phyloP scores from a whole-genome alignment of 2,329 filamentous ascomycete genomes.

The Exophiala viscosa region DNA sequence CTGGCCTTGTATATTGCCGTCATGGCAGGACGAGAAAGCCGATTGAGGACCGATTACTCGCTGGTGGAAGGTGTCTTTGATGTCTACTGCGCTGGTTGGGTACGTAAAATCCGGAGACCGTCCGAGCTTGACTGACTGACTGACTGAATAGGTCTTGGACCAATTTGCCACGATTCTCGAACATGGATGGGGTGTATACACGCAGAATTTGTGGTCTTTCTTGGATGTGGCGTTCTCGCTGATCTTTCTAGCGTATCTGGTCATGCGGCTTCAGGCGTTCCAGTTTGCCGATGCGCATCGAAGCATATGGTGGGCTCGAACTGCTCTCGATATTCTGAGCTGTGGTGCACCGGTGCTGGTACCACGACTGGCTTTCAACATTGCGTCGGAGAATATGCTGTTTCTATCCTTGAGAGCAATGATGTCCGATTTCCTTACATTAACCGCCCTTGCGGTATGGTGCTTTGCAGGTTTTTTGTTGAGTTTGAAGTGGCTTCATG shows the following conservation, averaged over 20 bases:
- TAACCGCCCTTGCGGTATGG: constrained; percentile 73
- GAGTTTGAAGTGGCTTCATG: constrained; percentile 69
- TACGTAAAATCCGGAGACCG: constrained; percentile 28
- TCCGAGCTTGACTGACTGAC: not conserved
- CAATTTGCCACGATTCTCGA: constrained; percentile 73
- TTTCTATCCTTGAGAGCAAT: constrained; percentile 78
- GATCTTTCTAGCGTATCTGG: constrained; percentile 67
- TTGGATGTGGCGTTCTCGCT: constrained; percentile 73
- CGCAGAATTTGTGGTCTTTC: constrained; percentile 85
- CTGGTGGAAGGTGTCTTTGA: constrained; percentile 63
- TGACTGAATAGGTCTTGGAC: constrained; percentile 50
- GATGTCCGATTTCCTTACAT: constrained; percentile 79
- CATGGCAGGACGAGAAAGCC: constrained; percentile 66
- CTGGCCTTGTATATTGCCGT: constrained; percentile 66
- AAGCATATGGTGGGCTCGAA: constrained; percentile 14
- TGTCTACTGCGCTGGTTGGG: constrained; percentile 74
- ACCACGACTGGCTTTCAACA: constrained; percentile 74
- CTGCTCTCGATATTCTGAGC: constrained; percentile 48
- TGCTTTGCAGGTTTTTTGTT: constrained; percentile 79
- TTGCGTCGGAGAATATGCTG: constrained; percentile 78
- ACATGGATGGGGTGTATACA: constrained; percentile 76
- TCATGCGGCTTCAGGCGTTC: constrained; percentile 53
- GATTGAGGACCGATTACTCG: constrained; percentile 44
- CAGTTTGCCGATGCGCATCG: constrained; percentile 8
- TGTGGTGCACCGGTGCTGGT: constrained; percentile 74